phyloP scores from a whole-genome alignment of 805 yeast species.

The Pichia eremophila region DNA sequence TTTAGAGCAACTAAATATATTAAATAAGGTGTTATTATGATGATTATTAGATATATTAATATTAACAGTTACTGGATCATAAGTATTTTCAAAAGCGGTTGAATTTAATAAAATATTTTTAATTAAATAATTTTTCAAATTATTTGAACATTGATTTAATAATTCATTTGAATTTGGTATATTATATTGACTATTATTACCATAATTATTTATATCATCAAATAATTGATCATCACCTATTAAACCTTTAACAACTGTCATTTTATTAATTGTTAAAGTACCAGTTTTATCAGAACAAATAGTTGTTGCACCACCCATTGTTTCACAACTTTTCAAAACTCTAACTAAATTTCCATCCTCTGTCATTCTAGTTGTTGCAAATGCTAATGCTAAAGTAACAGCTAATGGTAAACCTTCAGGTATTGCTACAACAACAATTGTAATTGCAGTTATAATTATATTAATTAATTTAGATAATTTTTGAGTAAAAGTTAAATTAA shows the following conservation, averaged over 20 bases:
- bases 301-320: conserved; percentile 98
- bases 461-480: conserved; percentile 81
- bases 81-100: conserved; percentile 67
- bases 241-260: conserved; percentile 79
- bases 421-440: conserved; percentile 95
- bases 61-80: not conserved
- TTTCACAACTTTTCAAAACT: conserved; percentile 87
- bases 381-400: conserved; percentile 91
- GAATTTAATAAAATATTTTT: conserved; percentile 71
- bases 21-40: too few relatives aligned
- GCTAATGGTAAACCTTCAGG: conserved; percentile 99
- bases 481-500: conserved; percentile 46
- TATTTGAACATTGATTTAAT: conserved; percentile 1
- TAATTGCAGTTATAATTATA: conserved; percentile 82
- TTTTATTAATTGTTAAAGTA: conserved; percentile 85
- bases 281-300: conserved; percentile 97
- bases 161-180: not conserved
- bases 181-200: conserved; percentile 14
- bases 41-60: too few relatives aligned
- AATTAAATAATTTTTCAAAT: conserved; percentile 24
- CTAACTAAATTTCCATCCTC: conserved; percentile 94
- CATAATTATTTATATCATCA: too few relatives aligned
- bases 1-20: not conserved
- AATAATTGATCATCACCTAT: conserved; percentile 47
- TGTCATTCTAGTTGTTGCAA: conserved; percentile 97